Conservation (phyloP, 2,329 filamentous ascomycete species). For the Epichloe scottii region DNA sequence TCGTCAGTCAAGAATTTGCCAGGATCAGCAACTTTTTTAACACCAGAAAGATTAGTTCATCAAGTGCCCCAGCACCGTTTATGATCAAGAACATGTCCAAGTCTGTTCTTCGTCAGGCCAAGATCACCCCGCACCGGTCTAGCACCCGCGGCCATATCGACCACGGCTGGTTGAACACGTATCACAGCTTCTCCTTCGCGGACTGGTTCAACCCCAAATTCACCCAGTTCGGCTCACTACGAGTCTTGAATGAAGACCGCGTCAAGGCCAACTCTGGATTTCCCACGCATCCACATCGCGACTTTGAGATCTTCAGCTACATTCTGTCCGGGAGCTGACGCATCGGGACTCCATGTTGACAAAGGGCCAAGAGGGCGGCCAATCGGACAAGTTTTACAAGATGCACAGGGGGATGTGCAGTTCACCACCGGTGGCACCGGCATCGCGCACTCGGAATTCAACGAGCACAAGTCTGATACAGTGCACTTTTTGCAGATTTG, state of each 20-base stretch:
- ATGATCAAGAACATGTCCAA: constrained; percentile 45
- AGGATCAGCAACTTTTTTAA: constrained; percentile 4
- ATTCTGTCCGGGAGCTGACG: constrained; percentile 72
- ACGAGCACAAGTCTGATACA: constrained; percentile 56
- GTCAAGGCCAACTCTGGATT: constrained; percentile 65
- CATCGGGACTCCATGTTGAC: constrained; percentile 78
- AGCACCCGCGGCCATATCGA: constrained; percentile 61
- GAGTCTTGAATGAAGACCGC: constrained; percentile 82
- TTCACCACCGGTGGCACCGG: constrained; percentile 80
- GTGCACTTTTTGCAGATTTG: constrained; percentile 86
- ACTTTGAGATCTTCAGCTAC: constrained; percentile 86
- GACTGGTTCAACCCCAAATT: constrained; percentile 55
- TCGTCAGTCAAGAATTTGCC: constrained; percentile 7
- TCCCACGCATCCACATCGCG: constrained; percentile 71
- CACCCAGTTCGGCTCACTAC: constrained; percentile 60
- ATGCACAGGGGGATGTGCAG: constrained; percentile 72
- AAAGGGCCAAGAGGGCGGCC: constrained; percentile 48
- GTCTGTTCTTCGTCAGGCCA: constrained; percentile 47
- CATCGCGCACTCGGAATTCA: constrained; percentile 72
- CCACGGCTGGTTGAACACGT: constrained; percentile 80
- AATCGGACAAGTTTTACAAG: constrained; percentile 52
- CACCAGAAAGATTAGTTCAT: neutral
- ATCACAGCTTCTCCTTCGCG: constrained; percentile 78
- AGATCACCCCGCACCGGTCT: constrained; percentile 64
- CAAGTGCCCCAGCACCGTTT: constrained; percentile 5